Conservation (phyloP, 768 basidiomycete species). For the Royoungia palumana region DNA sequence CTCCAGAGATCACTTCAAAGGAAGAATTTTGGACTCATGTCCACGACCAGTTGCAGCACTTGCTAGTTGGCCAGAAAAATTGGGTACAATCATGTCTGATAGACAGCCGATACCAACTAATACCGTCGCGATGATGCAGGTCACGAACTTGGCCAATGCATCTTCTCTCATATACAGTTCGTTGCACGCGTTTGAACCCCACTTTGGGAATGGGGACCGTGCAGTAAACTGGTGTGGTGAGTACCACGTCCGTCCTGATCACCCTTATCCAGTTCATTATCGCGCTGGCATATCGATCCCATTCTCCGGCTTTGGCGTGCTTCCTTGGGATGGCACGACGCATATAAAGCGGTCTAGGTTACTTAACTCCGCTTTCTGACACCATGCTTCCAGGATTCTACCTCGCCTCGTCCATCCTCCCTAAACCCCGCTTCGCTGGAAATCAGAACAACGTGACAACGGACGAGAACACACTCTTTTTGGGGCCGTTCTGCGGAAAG, state of each 20-base stretch:
- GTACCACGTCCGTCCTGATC: slow-evolving; percentile 27
- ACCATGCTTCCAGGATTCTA: slow-evolving; percentile 70
- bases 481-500: slow-evolving; percentile 87
- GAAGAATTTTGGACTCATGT: slow-evolving; percentile 80
- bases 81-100: slow-evolving; percentile 71
- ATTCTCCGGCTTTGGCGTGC: not conserved
- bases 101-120: too few species aligned
- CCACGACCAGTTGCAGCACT: slow-evolving; percentile 51
- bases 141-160: slow-evolving; percentile 85
- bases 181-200: slow-evolving; percentile 59
- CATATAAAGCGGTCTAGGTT: not conserved
- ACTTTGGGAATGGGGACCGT: slow-evolving; percentile 59
- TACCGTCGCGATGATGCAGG: slow-evolving; percentile 40
- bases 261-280: not conserved
- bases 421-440: slow-evolving; percentile 35
- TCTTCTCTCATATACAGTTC: slow-evolving; percentile 79
- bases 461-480: slow-evolving; percentile 39
- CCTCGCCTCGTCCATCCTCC: slow-evolving; percentile 62
- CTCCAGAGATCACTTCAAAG: slow-evolving; percentile 68
- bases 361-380: slow-evolving; percentile 16
- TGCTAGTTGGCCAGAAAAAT: slow-evolving; percentile 66
- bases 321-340: not conserved
- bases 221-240: slow-evolving; percentile 94
- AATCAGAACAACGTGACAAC: slow-evolving; percentile 11
- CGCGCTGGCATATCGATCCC: not conserved